Conservation (phyloP, 208 protist species). For the Acanthamoeba lenticulata region DNA sequence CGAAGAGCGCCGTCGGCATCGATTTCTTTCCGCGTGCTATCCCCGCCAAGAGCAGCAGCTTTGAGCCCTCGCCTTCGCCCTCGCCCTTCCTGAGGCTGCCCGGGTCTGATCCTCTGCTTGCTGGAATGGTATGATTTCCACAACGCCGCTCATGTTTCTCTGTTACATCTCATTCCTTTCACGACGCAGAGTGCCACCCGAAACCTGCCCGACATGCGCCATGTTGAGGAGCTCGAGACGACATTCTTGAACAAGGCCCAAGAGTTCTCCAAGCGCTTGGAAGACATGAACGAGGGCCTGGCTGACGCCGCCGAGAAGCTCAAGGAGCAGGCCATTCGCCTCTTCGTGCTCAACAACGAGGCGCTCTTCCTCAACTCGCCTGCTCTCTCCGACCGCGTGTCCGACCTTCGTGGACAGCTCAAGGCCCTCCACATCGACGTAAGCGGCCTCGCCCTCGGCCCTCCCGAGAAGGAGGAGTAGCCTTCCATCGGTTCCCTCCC, state of each 20-base stretch:
- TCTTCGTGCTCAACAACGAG: conserved; percentile 49
- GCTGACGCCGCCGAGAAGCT: conserved; percentile 2
- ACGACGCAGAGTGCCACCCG: neutral
- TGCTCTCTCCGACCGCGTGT: neutral
- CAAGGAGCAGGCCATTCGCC: neutral
- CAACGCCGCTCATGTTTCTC: neutral
- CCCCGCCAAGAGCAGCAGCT: neutral
- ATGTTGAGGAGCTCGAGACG: neutral
- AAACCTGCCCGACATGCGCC: neutral
- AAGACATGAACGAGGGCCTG: conserved; percentile 28
- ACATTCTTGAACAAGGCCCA: neutral
- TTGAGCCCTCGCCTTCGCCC: too few relatives aligned
- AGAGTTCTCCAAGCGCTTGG: conserved; percentile 8
- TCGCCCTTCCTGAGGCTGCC: neutral
- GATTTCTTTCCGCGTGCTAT: neutral
- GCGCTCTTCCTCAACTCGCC: conserved; percentile 27
- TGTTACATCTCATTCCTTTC: too few relatives aligned
- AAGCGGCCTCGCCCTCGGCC: neutral
- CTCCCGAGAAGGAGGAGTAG: neutral
- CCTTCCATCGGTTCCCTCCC: too few relatives aligned
- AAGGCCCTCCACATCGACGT: neutral
- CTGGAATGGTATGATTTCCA: neutral
- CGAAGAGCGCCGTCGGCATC: neutral
- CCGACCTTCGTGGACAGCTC: neutral
- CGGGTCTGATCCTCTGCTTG: neutral